phyloP scores from a whole-genome alignment of 2,329 filamentous ascomycete genomes.

The Claviceps sp. region DNA sequence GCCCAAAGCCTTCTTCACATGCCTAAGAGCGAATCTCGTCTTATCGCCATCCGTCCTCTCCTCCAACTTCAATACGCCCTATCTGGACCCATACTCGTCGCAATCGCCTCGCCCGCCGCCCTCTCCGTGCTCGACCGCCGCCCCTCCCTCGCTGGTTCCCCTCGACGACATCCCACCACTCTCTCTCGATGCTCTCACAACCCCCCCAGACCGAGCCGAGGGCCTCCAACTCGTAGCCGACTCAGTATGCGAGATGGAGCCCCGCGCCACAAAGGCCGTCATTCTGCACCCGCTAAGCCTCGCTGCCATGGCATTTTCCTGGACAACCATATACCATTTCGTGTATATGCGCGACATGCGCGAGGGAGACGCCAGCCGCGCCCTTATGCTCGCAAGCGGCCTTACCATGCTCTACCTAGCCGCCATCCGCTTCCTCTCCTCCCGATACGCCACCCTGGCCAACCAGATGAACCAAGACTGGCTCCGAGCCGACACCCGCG shows the following conservation, averaged over 20 bases:
- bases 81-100: constrained; percentile 36
- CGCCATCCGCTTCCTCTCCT: constrained; percentile 44
- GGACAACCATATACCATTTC: constrained; percentile 33
- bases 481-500: constrained; percentile 31
- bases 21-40: constrained; percentile 66
- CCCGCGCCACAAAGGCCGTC: constrained; percentile 49
- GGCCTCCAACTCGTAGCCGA: constrained; percentile 66
- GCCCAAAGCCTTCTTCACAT: constrained; percentile 64
- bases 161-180: constrained; percentile 47
- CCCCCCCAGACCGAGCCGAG: constrained; percentile 46
- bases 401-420: constrained; percentile 51
- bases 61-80: constrained; percentile 51
- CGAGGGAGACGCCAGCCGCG: constrained; percentile 36
- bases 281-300: constrained; percentile 48
- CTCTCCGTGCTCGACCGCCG: constrained; percentile 43
- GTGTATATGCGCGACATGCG: constrained; percentile 23
- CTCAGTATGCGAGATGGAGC: constrained; percentile 70
- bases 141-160: constrained; percentile 25
- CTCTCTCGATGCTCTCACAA: constrained; percentile 42
- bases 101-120: constrained; percentile 20
- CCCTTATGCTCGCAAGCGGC: constrained; percentile 45
- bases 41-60: constrained; percentile 49
- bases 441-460: constrained; percentile 49
- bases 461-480: constrained; percentile 49
- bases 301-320: constrained; percentile 28